Evolutionary conservation across 176 grass and related monocot genomes (phyloP), one percentile per base, ranked within the genome.

Genomic region (Leersia perrieri): DNA sequence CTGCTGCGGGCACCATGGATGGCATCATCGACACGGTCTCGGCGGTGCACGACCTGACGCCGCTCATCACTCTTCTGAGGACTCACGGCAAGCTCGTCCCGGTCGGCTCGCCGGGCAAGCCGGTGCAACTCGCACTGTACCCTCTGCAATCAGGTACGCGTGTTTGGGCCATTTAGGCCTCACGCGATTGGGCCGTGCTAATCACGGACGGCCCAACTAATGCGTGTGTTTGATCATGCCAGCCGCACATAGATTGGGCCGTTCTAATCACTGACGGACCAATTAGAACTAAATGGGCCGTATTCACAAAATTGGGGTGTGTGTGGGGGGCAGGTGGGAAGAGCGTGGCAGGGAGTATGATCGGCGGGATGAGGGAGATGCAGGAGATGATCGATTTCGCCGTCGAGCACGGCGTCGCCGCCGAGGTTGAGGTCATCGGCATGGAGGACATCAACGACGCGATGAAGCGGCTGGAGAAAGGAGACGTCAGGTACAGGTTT

Each of bases 301-400:
- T 51, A 16, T 16, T 51, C 45, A 51, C 15, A n/a, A n/a, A n/a
- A n/a, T n/a, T n/a, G n/a, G n/a, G 45, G 16, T 51, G 45, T 7
- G 45, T 5, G 41, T 30, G 47, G 1, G 2, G 62, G 76, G 51
- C 72, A 82, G 72, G 72, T 63, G 78, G 63, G 40, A 88, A 60
- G 68, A 74, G 20, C 0, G 22, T 84, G 33, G 61, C 45, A 20
- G 80, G 86, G 25, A 88, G 81, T 35, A 74, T 83, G 44, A 80
- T 79, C 10, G 75, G 86, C 3, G 87, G 86, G 5, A 61, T 88
- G 74, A 62, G 67, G 30, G 61, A 61, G 3, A 74, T 42, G 0
- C 86, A 79, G 6, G 86, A 83, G 44, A 88, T 79, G 86, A 22
- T 88, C 8, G 73, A 72, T 27, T 78, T 79, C 9, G 65, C 73